phyloP scores from a whole-genome alignment of 805 yeast genomes.

The Cyberlindnera mycetangii region DNA sequence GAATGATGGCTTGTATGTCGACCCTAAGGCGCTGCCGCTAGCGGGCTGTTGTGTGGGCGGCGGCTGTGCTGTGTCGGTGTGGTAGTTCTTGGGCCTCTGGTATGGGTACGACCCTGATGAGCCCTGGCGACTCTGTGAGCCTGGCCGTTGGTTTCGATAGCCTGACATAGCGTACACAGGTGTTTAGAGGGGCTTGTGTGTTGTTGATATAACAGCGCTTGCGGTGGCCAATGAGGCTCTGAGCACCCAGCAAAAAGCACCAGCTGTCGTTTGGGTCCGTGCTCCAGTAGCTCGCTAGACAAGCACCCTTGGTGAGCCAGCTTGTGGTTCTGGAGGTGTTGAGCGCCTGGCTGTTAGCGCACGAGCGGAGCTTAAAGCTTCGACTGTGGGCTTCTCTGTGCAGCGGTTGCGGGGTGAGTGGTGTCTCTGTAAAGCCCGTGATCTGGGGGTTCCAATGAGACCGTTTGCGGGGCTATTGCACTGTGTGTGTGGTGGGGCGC shows the following conservation, averaged over 20 bases:
- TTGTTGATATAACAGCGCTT: not conserved
- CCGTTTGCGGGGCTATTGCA: not conserved
- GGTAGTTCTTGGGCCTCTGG: constrained; percentile 6
- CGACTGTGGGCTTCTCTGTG: not conserved
- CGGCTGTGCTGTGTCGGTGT: constrained; percentile 1
- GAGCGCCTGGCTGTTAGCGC: not conserved
- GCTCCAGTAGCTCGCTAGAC: too few species aligned
- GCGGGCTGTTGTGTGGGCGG: constrained; percentile 3
- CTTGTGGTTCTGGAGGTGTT: not conserved
- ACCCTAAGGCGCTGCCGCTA: constrained; percentile 6
- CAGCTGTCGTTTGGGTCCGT: too few species aligned
- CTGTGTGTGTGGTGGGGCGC: not conserved
- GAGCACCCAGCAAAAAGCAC: too few species aligned
- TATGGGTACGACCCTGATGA: constrained; percentile 8
- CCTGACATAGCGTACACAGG: constrained; percentile 13
- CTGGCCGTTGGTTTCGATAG: constrained; percentile 18
- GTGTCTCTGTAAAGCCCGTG: constrained; percentile 3
- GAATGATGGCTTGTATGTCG: constrained; percentile 12
- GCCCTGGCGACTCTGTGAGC: constrained; percentile 11
- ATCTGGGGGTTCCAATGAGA: not conserved
- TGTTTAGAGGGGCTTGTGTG: not conserved
- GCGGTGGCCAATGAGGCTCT: not conserved
- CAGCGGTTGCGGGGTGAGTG: constrained; percentile 3
- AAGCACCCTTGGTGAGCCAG: too few species aligned
- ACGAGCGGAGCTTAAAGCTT: not conserved